Base-by-base conservation (phyloP, 108 stramenopile species). In the Mediolabrus comicus region DNA sequence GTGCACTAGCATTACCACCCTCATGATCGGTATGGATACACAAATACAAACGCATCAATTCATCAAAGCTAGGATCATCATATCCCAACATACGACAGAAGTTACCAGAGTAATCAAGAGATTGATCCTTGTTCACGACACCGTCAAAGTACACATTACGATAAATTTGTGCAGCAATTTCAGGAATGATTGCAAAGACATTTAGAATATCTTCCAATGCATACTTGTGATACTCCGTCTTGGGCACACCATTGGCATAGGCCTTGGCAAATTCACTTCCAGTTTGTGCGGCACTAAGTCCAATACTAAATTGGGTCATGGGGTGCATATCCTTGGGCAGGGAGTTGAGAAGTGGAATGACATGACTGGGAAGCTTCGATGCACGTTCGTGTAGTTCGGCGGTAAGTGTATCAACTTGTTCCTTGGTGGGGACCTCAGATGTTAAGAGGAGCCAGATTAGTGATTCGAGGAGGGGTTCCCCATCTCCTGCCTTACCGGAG, bases 1-100 rank as follows among this genome's bases (percentile, higher is more conserved):
- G 98, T 6, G 98, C 98, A 19, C 94, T 95, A 39, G 98, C 98
- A 81, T 99, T 99, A 59, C 98, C 98, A 36, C 98, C 98, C 84
- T 99, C 98, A 83, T 99, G 98, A 83, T 99, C 98, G 38, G 97
- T 96, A 91, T 99, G 98, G 81, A 99, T 99, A 77, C 95, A 95
- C 38, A 99, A 84, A 87, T 99, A 99, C 61, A 99, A 87, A 29
- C 98, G 91, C 98, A 99, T 99, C 58, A 99, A 84, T 83, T 99
- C 98, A 82, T 99, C 98, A 77, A 98, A 97, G 56, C 79, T 74
- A 32, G 92, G 90, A 78, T 95, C 59, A 69, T 95, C 78, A 79
- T 97, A 97, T 41, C 98, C 98, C 60, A 99, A 84, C 97, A 98
- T 98, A 68, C 98, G 92, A 81, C 90, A 93, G 79, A 98, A 99